Evolutionary conservation across 768 basidiomycete species (phyloP), one percentile per base, ranked within the genome.

Genomic region (Russula brevipes): DNA sequence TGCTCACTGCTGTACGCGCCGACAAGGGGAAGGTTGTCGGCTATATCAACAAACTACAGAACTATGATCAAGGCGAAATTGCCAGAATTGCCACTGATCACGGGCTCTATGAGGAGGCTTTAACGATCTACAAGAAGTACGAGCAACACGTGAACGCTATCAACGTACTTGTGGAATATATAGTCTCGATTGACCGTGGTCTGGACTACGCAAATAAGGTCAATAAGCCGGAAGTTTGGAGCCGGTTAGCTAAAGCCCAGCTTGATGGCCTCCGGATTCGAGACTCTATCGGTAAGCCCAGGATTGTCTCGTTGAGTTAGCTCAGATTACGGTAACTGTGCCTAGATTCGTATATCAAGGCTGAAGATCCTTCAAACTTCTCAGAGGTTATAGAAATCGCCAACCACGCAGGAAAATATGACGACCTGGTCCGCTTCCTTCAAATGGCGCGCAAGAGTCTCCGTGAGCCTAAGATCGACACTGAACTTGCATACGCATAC

Each of bases 381-480:
- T 81, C 81, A 11, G 96, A 98, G 73, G 93, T 98, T 70, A 93
- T 95, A 68, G 97, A 99, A 75, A 98, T 98, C 64, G 86, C 95
- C 62, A 89, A 86, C 71, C 93, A 87, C 66, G 97, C 97, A 2
- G 97, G 89, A 69, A 90, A 91, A 74, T 87, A 91, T 60, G 89
- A 91, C 69, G 94, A 99, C 72, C 86, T 99, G 51, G 97, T 98
- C 49, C 88, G 94, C 57, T 99, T 86, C 81, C 81, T 99, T 12
- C 97, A 99, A 75, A 99, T 98, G 97, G 94, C 97, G 36, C 89
- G 97, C 74, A 98, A 97, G 79, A 84, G 89, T 51, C 85, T 98
- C 16, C 88, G 97, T 60, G 97, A 99, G 74, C 97, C 97, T 39
- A 94, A 88, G 77, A 95, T 99, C 69, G 97, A 99, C 73, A 98